Conservation (phyloP, 1,284 basidiomycete species). For the Earliella scabrosa region DNA sequence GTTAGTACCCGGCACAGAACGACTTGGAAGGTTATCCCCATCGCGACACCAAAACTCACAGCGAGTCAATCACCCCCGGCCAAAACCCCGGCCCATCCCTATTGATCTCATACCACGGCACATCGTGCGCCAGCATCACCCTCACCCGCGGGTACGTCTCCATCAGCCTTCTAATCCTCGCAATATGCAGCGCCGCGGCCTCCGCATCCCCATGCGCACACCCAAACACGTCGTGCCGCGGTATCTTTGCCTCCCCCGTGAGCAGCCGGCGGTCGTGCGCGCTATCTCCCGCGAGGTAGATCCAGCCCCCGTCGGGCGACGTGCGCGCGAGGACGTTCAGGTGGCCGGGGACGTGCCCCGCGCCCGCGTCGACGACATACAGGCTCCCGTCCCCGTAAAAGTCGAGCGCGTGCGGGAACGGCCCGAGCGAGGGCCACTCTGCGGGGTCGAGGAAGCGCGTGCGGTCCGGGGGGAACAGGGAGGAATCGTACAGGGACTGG, state of each 20-base stretch:
- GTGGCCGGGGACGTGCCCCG: conserved; percentile 58
- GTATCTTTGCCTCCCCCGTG: conserved; percentile 48
- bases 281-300: conserved; percentile 58
- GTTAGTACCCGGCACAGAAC: too few species aligned
- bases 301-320: conserved; percentile 55
- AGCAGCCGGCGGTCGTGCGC: conserved; percentile 59
- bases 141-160: conserved; percentile 41
- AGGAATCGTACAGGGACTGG: conserved; percentile 36
- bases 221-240: conserved; percentile 29
- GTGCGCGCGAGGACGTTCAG: conserved; percentile 60
- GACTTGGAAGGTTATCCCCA: too few species aligned
- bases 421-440: conserved; percentile 39
- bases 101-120: conserved; percentile 53
- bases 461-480: conserved; percentile 47
- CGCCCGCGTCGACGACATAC: conserved; percentile 54
- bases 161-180: conserved; percentile 43
- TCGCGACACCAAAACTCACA: too few species aligned
- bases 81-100: conserved; percentile 43
- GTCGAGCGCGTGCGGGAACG: conserved; percentile 56
- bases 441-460: conserved; percentile 36
- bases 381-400: conserved; percentile 60
- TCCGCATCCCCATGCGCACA: conserved; percentile 51
- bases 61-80: conserved; percentile 38
- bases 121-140: conserved; percentile 58
- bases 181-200: conserved; percentile 45